Conservation (phyloP, 306 rosid genomes). For the Malus fusca region DNA sequence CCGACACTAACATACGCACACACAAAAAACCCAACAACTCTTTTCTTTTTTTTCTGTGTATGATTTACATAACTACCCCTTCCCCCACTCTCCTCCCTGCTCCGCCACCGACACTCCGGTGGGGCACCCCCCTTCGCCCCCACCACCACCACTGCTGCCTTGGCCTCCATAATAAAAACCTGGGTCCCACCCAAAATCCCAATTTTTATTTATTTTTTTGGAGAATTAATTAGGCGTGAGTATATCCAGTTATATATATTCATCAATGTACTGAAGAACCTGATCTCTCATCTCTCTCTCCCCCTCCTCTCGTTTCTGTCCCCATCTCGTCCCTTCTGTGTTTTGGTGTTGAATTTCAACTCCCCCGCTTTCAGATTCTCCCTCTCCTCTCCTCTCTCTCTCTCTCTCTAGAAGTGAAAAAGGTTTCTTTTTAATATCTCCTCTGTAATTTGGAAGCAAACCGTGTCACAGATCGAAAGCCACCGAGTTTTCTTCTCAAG, state of each 20-base stretch:
- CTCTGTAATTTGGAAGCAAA: slow-evolving; percentile 3
- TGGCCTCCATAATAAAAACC: background rate
- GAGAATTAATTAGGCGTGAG: background rate
- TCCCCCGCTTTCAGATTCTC: slow-evolving; percentile 21
- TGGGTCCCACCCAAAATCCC: slow-evolving; percentile 14
- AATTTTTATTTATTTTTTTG: background rate
- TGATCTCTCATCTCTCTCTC: background rate
- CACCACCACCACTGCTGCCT: background rate
- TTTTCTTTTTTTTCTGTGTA: background rate
- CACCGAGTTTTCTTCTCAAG: background rate
- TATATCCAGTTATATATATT: background rate
- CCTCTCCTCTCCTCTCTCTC: background rate
- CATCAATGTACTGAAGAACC: background rate
- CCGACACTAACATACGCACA: slow-evolving; percentile 2
- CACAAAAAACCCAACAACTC: background rate
- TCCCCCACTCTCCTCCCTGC: background rate
- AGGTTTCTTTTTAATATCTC: background rate
- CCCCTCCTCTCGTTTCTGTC: background rate
- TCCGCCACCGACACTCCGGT: slow-evolving; percentile 18
- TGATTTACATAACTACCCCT: slow-evolving; percentile 3
- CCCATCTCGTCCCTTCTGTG: slow-evolving; percentile 11
- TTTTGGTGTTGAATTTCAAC: slow-evolving; percentile 19
- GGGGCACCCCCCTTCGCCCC: slow-evolving; percentile 2
- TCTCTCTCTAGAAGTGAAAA: background rate
- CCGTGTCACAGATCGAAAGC: slow-evolving; percentile 15